Percentiles rank a stretch among this genome's conserved stretches.
Conservation (phyloP, 768 basidiomycete species). For the Coprinellus micaceus region DNA sequence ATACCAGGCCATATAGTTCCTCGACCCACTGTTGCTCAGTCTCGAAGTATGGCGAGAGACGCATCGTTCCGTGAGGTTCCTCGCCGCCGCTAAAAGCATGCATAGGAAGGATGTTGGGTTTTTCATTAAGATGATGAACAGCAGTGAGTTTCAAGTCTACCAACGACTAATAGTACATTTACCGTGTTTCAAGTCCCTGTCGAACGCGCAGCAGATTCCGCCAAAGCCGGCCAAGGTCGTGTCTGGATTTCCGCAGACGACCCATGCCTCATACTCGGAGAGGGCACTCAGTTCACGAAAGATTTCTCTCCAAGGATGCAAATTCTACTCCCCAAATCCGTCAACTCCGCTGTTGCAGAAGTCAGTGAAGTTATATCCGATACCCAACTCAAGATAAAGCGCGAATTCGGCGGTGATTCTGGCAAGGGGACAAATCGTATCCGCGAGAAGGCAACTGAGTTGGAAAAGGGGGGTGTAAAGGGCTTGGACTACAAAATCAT, state of each 20-base stretch:
- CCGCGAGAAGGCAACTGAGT: conserved; percentile 64
- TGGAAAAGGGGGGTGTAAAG: conserved; percentile 45
- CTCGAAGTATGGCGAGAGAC: conserved; percentile 86
- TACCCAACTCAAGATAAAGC: conserved; percentile 77
- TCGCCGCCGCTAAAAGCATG: conserved; percentile 90
- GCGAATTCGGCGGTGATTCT: conserved; percentile 80
- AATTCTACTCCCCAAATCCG: conserved; percentile 78
- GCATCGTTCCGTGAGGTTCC: conserved; percentile 74
- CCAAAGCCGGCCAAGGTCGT: conserved; percentile 69
- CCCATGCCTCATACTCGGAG: conserved; percentile 78
- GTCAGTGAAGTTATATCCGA: conserved; percentile 88
- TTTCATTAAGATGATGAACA: conserved; percentile 79
- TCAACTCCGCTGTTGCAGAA: conserved; percentile 76
- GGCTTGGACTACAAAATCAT: conserved; percentile 81
- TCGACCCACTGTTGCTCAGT: conserved; percentile 83
- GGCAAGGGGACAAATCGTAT: conserved; percentile 68
- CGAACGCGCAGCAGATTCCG: conserved; percentile 83
- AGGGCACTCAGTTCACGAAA: conserved; percentile 70
- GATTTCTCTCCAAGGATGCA: conserved; percentile 79
- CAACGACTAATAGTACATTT: conserved; percentile 7
- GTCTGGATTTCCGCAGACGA: conserved; percentile 72
- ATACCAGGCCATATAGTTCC: conserved; percentile 53
- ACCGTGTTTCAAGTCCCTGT: conserved; percentile 70
- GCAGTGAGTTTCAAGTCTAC: conserved; percentile 53
- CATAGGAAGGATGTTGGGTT: conserved; percentile 73